Evolutionary conservation across 345 rosid species (phyloP).

Genomic region (Excoecaria agallocha): DNA sequence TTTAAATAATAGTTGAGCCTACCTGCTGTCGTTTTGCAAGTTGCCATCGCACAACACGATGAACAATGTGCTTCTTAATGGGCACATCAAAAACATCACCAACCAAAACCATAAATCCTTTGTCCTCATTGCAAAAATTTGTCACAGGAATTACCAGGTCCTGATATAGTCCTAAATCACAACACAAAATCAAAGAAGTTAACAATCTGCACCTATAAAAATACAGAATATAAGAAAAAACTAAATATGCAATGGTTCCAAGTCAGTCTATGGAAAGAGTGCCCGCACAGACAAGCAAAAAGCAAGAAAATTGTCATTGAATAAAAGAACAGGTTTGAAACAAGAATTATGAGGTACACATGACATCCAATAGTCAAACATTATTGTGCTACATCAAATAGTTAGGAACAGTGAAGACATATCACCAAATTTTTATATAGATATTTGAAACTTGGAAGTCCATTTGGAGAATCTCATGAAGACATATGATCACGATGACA

Average conservation of each 20-base stretch:
- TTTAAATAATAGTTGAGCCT: neutral
- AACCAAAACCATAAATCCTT: slow-evolving; percentile 79
- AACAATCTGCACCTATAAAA: neutral
- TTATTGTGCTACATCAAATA: neutral
- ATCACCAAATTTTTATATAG: too few relatives aligned
- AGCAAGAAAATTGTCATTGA: neutral
- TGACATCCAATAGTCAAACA: neutral
- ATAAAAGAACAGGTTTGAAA: neutral
- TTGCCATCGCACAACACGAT: slow-evolving; percentile 84
- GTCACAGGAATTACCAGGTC: slow-evolving; percentile 82
- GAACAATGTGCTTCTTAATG: slow-evolving; percentile 84
- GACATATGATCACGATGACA: too few relatives aligned
- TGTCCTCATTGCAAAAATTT: slow-evolving; percentile 67
- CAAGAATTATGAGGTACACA: neutral
- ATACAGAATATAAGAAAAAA: neutral
- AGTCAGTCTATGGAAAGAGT: neutral
- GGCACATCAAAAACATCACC: slow-evolving; percentile 97
- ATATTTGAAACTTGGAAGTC: neutral
- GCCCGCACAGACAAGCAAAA: neutral
- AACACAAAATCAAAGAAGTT: neutral
- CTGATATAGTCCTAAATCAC: slow-evolving; percentile 56
- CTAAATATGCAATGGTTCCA: too few relatives aligned
- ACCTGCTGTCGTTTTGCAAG: slow-evolving; percentile 94
- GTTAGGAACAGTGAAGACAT: neutral
- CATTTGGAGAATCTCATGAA: neutral